A percentile compares a stretch with the other conserved stretches of the same genome.
These are phyloP conservation scores for Ophiosphaerella narmari DNA, from an alignment of 2,329 filamentous ascomycete genomes.

Conservation along the genomic window DNA sequence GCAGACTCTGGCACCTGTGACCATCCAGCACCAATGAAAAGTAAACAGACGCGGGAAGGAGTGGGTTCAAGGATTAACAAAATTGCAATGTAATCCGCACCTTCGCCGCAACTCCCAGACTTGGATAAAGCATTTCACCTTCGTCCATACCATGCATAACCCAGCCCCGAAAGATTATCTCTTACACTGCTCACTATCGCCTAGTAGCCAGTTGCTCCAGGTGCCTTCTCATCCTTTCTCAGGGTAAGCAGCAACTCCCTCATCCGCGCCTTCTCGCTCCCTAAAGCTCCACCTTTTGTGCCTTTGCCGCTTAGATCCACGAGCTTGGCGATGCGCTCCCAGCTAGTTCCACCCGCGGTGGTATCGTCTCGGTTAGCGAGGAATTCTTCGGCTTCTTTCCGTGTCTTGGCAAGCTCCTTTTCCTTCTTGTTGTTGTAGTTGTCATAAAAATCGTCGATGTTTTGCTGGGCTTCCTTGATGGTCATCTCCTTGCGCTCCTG, in stretches of 20 bases:
- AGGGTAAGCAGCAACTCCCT: conserved; percentile 85
- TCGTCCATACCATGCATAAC: neutral
- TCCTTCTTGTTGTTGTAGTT: conserved; percentile 99
- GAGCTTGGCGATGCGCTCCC: conserved; percentile 96
- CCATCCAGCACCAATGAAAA: too few species aligned
- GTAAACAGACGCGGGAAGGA: too few species aligned
- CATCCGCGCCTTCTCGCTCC: conserved; percentile 95
- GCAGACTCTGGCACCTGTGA: too few species aligned
- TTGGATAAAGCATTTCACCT: neutral
- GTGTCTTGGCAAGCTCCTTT: conserved; percentile 85
- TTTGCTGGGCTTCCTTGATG: conserved; percentile 84
- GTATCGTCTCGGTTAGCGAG: conserved; percentile 87
- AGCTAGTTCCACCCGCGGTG: conserved; percentile 91
- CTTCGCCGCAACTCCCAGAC: neutral
- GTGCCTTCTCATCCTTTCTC: conserved; percentile 90
- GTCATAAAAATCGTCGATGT: conserved; percentile 99
- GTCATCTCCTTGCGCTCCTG: conserved; percentile 82
- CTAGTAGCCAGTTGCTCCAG: conserved; percentile 58
- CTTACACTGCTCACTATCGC: neutral
- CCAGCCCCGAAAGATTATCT: neutral
- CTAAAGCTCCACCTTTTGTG: conserved; percentile 79
- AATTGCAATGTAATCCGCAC: too few species aligned
- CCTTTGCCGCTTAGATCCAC: conserved; percentile 98
- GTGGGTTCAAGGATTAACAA: too few species aligned
- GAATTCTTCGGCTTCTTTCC: conserved; percentile 92